Percentiles rank a stretch among this genome's conserved stretches.
These are phyloP conservation scores for Paecilomyces formosus DNA, from an alignment of 2,329 filamentous ascomycete species.

Conservation along the genomic window DNA sequence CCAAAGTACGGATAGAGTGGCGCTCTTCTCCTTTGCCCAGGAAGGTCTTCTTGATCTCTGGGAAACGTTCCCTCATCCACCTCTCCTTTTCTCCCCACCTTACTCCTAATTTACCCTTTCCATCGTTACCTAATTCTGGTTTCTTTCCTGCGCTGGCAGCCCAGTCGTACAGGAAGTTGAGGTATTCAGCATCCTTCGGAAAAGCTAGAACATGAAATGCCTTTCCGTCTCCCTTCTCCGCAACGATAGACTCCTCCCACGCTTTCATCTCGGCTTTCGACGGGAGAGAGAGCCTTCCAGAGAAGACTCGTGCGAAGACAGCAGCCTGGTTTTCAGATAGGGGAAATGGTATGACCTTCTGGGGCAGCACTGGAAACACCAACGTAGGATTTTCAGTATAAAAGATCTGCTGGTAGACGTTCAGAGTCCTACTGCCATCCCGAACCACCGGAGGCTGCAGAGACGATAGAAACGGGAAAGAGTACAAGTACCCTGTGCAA, in stretches of 20 bases:
- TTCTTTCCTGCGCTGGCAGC: constrained; percentile 22
- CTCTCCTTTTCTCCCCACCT: constrained; percentile 63
- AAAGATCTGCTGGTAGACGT: constrained; percentile 74
- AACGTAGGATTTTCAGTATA: constrained; percentile 69
- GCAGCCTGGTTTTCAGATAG: constrained; percentile 72
- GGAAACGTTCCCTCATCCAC: constrained; percentile 64
- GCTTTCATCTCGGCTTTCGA: constrained; percentile 53
- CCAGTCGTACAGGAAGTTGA: constrained; percentile 39
- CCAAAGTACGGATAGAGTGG: constrained; percentile 52
- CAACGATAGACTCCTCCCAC: constrained; percentile 52
- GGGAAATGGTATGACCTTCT: constrained; percentile 84
- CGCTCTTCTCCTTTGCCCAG: constrained; percentile 54
- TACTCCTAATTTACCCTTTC: constrained; percentile 59
- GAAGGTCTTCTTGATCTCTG: constrained; percentile 65
- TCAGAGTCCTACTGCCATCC: constrained; percentile 61
- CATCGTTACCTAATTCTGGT: constrained; percentile 34
- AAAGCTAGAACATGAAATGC: constrained; percentile 50
- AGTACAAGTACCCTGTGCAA: constrained; percentile 84
- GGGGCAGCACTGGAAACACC: constrained; percentile 66
- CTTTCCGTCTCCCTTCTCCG: constrained; percentile 39
- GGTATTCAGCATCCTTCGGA: constrained; percentile 38
- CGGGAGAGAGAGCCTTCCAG: constrained; percentile 62
- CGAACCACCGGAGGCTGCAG: constrained; percentile 53
- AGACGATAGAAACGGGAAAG: constrained; percentile 61
- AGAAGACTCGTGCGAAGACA: constrained; percentile 68